Conservation (phyloP, 2,329 filamentous ascomycete genomes). For the Epichloe festucae region DNA sequence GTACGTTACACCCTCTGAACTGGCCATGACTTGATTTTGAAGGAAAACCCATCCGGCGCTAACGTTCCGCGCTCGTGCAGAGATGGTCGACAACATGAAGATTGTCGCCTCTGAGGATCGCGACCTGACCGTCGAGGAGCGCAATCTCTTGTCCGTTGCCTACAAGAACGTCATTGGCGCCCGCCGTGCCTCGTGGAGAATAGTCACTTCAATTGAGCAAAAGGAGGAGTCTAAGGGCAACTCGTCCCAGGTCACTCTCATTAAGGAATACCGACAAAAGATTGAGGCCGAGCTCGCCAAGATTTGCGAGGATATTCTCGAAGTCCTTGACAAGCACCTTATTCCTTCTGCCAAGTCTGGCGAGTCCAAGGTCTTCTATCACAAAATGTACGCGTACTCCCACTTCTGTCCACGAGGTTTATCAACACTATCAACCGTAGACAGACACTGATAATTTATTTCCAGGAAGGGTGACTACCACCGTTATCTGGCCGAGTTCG, state of each 20-base stretch:
- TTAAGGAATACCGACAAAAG: constrained; percentile 98
- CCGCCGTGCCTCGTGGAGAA: constrained; percentile 94
- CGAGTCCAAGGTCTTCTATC: constrained; percentile 99
- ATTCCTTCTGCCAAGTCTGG: constrained; percentile 89
- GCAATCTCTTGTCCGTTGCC: constrained; percentile 91
- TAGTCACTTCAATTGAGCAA: constrained; percentile 96
- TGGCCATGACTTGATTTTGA: not conserved
- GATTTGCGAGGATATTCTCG: constrained; percentile 95
- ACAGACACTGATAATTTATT: constrained; percentile 1
- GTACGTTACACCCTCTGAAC: constrained; percentile 40
- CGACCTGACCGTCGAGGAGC: constrained; percentile 83
- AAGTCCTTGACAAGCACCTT: constrained; percentile 85
- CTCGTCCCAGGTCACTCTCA: constrained; percentile 74
- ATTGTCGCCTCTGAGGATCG: constrained; percentile 79
- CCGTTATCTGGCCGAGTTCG: constrained; percentile 96
- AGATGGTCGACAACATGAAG: constrained; percentile 99
- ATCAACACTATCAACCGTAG: not conserved
- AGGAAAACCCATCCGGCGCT: constrained; percentile 9
- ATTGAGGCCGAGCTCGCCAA: constrained; percentile 93
- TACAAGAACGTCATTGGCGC: constrained; percentile 99
- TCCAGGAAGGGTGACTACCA: constrained; percentile 97
- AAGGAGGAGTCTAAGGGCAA: constrained; percentile 99
- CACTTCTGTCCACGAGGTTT: not conserved
- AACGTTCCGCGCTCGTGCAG: constrained; percentile 33
- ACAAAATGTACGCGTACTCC: constrained; percentile 69